Percentiles rank a stretch among this genome's conserved stretches.
These are phyloP conservation scores for Phialemoniopsis sp. DNA, from an alignment of 2,329 filamentous ascomycete species.

Conservation along the genomic window DNA sequence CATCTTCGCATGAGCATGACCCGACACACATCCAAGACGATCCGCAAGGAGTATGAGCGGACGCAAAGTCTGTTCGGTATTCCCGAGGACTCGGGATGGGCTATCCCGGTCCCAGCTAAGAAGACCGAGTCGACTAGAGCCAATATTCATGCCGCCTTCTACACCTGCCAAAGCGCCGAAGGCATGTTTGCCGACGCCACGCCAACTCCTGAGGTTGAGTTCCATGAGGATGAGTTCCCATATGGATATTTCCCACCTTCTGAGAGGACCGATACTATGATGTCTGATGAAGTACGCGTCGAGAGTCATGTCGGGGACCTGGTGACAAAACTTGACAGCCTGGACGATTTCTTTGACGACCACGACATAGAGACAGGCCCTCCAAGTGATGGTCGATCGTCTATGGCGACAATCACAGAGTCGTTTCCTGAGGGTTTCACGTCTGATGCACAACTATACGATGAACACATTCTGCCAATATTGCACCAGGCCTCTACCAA, in stretches of 20 bases:
- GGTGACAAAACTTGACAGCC: constrained; percentile 71
- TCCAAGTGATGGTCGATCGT: constrained; percentile 58
- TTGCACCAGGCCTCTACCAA: constrained; percentile 80
- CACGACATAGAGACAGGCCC: constrained; percentile 54
- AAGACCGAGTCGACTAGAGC: constrained; percentile 82
- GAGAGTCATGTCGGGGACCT: constrained; percentile 79
- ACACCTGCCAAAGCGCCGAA: constrained; percentile 75
- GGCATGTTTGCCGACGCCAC: constrained; percentile 54
- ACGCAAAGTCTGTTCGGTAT: constrained; percentile 96
- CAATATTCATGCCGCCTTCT: constrained; percentile 95
- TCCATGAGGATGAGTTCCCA: constrained; percentile 84
- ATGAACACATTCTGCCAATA: constrained; percentile 88
- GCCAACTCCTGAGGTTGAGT: constrained; percentile 83
- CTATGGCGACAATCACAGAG: constrained; percentile 55
- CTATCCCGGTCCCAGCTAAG: constrained; percentile 85
- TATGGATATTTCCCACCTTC: constrained; percentile 71
- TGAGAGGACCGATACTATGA: constrained; percentile 84
- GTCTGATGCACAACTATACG: constrained; percentile 78
- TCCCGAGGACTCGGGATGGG: constrained; percentile 93
- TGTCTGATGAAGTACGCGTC: constrained; percentile 74
- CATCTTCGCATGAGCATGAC: constrained; percentile 99
- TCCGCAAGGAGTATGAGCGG: constrained; percentile 90
- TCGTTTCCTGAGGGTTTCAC: constrained; percentile 65
- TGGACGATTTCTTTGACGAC: constrained; percentile 75
- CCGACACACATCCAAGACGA: constrained; percentile 75